Evolutionary conservation across 2,329 filamentous ascomycete species (phyloP).

Genomic region (Epichloe gansuensis): DNA sequence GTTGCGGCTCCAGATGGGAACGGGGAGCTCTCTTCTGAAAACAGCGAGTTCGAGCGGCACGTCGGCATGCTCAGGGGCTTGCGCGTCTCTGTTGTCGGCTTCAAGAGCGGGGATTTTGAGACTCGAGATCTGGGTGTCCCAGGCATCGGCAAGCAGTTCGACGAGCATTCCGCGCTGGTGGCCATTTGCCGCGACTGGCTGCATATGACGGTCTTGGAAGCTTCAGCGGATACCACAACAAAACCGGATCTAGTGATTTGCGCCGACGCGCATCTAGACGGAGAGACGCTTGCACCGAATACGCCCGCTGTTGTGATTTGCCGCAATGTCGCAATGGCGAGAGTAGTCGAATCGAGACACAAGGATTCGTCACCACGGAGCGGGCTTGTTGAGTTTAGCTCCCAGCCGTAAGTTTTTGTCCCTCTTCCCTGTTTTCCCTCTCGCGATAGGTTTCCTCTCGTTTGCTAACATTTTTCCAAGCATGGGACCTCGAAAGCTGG

Average conservation of each 20-base stretch:
- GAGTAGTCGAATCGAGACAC: neutral
- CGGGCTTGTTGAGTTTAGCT: conserved; percentile 21
- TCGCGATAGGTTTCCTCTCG: neutral
- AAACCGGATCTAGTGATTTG: conserved; percentile 17
- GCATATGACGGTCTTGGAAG: conserved; percentile 15
- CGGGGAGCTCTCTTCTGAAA: neutral
- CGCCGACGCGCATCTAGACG: neutral
- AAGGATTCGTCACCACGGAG: conserved; percentile 7
- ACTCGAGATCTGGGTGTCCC: neutral
- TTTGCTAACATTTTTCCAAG: conserved; percentile 8
- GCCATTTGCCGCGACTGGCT: conserved; percentile 23
- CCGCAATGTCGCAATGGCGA: conserved; percentile 18
- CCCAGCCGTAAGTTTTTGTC: conserved; percentile 22
- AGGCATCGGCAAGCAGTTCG: neutral
- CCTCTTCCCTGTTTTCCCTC: neutral
- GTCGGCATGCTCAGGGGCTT: conserved; percentile 19
- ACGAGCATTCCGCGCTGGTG: conserved; percentile 6
- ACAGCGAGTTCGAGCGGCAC: conserved; percentile 13
- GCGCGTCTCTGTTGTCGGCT: conserved; percentile 16
- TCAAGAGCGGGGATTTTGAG: conserved; percentile 1
- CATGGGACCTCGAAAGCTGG: conserved; percentile 24
- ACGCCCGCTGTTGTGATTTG: conserved; percentile 21
- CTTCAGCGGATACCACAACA: conserved; percentile 3
- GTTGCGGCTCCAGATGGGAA: neutral
- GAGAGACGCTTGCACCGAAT: neutral